A percentile compares a stretch with the other conserved stretches of the same genome.
Conservation (phyloP, 495 filamentous ascomycete genomes). For the Neurospora tetraspora region DNA sequence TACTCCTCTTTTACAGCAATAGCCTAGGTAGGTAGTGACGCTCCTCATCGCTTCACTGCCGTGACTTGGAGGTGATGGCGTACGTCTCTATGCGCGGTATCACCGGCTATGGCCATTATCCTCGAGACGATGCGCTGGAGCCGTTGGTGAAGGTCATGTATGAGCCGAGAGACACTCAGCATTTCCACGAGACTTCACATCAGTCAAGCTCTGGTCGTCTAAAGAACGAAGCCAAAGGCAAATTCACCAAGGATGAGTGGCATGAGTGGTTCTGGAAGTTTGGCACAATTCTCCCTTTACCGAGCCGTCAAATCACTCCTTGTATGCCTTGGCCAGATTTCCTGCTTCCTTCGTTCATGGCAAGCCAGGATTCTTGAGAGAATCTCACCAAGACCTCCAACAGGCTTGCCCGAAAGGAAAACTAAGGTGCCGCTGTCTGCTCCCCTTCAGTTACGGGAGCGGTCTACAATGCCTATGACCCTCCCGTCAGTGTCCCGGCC, state of each 20-base stretch:
- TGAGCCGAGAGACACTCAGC: not conserved
- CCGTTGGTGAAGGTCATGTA: not conserved
- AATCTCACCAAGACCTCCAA: no score
- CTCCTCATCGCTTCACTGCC: not conserved
- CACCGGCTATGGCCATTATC: not conserved
- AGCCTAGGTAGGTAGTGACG: no score
- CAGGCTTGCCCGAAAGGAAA: no score
- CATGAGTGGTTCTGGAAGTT: slow-evolving; percentile 96
- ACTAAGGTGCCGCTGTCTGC: no score
- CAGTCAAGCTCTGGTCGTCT: no score
- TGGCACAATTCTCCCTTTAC: slow-evolving; percentile 80
- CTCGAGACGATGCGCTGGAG: not conserved
- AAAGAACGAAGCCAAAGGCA: slow-evolving; percentile 43
- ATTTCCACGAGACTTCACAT: no score
- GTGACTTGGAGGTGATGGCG: not conserved
- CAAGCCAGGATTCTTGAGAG: no score
- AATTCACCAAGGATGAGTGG: slow-evolving; percentile 96
- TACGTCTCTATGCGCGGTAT: not conserved
- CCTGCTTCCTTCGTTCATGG: no score
- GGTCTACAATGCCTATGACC: no score
- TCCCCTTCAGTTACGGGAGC: no score
- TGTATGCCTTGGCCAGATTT: slow-evolving; percentile 24
- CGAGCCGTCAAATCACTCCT: slow-evolving; percentile 88
- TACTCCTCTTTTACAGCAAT: not conserved
- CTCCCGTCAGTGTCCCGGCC: slow-evolving; percentile 16